Conservation (phyloP, 306 rosid genomes). For the Datisca glomerata region DNA sequence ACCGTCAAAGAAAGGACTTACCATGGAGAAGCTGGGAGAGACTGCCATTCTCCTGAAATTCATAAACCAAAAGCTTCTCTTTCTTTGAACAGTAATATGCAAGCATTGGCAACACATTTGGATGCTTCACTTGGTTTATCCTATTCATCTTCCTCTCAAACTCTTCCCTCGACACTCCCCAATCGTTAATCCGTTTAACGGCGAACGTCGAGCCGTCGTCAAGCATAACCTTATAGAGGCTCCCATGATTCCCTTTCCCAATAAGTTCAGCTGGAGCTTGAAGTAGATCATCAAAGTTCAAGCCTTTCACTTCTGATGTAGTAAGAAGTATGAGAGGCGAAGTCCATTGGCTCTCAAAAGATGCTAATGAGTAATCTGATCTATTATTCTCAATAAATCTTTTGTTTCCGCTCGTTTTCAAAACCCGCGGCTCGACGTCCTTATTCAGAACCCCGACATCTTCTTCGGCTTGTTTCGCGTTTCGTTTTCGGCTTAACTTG, state of each 20-base stretch:
- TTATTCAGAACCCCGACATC: constrained; percentile 28
- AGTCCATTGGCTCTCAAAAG: constrained; percentile 23
- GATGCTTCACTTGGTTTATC: constrained; percentile 43
- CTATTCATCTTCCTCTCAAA: constrained; percentile 54
- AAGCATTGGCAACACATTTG: constrained; percentile 43
- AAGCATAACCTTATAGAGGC: constrained; percentile 62
- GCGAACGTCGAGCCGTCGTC: constrained; percentile 42
- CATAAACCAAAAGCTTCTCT: constrained; percentile 84
- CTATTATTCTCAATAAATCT: too few species aligned
- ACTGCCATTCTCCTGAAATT: constrained; percentile 61
- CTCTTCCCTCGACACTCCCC: constrained; percentile 34
- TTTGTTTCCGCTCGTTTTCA: constrained; percentile 35
- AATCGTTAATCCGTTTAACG: constrained; percentile 63
- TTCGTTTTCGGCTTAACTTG: too few species aligned
- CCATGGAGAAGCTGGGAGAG: constrained; percentile 64
- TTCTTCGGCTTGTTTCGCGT: too few species aligned
- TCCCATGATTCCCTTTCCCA: constrained; percentile 66
- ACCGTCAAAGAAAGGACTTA: too few species aligned
- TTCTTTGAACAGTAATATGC: constrained; percentile 62
- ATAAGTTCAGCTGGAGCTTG: constrained; percentile 77
- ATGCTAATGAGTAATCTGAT: too few species aligned
- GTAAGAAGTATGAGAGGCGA: constrained; percentile 41
- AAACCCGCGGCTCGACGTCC: constrained; percentile 40
- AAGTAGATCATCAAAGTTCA: constrained; percentile 61
- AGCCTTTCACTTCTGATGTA: constrained; percentile 28